Base-by-base conservation (phyloP, 257 asterid species). In the Primulina tabacum region DNA sequence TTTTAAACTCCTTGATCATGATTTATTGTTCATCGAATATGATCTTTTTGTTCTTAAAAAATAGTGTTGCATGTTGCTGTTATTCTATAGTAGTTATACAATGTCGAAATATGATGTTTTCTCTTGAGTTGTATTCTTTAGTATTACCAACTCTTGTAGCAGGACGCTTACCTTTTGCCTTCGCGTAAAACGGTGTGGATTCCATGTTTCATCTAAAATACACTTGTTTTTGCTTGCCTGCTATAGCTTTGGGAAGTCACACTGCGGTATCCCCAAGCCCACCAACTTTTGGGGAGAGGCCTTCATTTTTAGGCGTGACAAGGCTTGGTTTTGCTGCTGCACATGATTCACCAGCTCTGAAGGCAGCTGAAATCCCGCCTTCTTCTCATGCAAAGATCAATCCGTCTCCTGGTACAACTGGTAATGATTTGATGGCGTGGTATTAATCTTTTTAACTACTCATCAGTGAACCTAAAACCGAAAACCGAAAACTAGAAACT, bases 281-380 rank as follows among this genome's bases (percentile, higher is more conserved):
- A 64, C 84, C 87, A 53, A 70, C 80, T 56, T 61, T 68, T 75
- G 87, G 77, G 82, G 87, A 86, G 68, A 82, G 85, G 69, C 87
- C 71, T 9, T 81, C 85, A 26, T 92, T 92, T 77, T 90, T 96
- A 70, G 83, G 78, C 62, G 97, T 92, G 65, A 92, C 98, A 8
- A 84, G 88, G 89, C 88, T 92, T 63, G 98, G 98, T 76, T 92
- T 85, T 83, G 98, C 98, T 35, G 90, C 98, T 43, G 97, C 86
- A 37, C 86, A 85, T 78, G 97, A 88, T 82, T 88, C 97, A 56
- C 98, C 93, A 56, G 75, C 83, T 53, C 69, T 86, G 75, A 86
- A 73, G 69, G 29, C 52, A 5, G 90, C 76, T 20, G 89, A 79
- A 56, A 58, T 68, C 70, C 74, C 64, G 60, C 62, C 81, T 34